Conservation (phyloP, 2,329 filamentous ascomycete genomes). For the Lasiodiplodia gonubiensis region DNA sequence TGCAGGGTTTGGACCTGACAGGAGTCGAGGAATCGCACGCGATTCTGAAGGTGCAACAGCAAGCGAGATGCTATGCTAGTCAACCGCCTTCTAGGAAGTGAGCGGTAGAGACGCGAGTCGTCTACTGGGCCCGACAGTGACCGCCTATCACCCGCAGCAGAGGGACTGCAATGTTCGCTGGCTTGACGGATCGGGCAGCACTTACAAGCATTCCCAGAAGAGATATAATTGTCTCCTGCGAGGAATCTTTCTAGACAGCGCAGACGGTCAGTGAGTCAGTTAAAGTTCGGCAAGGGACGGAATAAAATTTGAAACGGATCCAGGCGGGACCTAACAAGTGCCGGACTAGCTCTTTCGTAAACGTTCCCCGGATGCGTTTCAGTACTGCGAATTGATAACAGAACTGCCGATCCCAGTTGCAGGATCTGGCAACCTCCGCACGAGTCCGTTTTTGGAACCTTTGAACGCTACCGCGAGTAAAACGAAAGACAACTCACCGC, state of each 20-base stretch:
- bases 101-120: constrained; percentile 1
- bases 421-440: constrained; percentile 4
- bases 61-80: constrained; percentile 10
- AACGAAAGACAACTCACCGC: constrained; percentile 59
- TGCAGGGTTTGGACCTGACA: background rate
- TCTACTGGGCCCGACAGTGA: background rate
- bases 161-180: background rate
- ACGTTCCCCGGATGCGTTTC: constrained; percentile 31
- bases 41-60: background rate
- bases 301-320: constrained; percentile 21
- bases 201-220: constrained; percentile 80
- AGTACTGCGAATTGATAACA: constrained; percentile 16
- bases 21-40: background rate
- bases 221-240: constrained; percentile 92
- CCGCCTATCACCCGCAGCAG: background rate
- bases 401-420: constrained; percentile 15
- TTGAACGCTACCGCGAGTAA: constrained; percentile 40
- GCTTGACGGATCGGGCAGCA: constrained; percentile 16
- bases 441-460: constrained; percentile 26
- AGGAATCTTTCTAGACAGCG: constrained; percentile 74
- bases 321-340: constrained; percentile 16
- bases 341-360: constrained; percentile 16
- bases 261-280: constrained; percentile 10
- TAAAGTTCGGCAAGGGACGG: constrained; percentile 9
- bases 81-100: background rate